phyloP scores from a whole-genome alignment of 179 eudicot species.

The Sideroxylon spinosum region DNA sequence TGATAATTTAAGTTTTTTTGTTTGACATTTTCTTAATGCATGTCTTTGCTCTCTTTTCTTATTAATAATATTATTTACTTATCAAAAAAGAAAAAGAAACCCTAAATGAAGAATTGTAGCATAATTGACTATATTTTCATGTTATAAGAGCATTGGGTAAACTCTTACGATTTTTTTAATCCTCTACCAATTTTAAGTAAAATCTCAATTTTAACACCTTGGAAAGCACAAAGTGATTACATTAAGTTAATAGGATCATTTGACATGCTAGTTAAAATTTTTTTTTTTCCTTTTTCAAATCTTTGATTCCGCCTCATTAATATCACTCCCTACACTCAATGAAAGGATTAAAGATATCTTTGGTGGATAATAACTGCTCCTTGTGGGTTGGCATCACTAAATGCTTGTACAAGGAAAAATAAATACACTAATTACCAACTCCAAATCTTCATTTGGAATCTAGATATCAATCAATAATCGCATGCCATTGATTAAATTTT shows the following conservation, averaged over 20 bases:
- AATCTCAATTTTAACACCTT: too few species aligned
- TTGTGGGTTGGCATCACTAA: conserved; percentile 2
- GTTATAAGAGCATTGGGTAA: too few species aligned
- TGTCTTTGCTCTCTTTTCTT: too few species aligned
- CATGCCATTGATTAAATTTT: neutral
- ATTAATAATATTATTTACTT: too few species aligned
- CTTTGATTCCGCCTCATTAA: neutral
- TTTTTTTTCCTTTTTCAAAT: neutral
- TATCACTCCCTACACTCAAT: neutral
- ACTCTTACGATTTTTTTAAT: too few species aligned
- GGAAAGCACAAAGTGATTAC: conserved; percentile 6
- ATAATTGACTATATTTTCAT: too few species aligned
- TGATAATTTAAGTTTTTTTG: too few species aligned
- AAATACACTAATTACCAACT: neutral
- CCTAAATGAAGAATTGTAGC: too few species aligned
- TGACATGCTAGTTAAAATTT: neutral
- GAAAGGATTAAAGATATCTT: neutral
- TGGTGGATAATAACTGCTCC: neutral
- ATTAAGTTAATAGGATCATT: neutral
- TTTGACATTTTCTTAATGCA: too few species aligned
- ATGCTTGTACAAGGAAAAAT: neutral
- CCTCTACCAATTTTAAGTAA: too few species aligned
- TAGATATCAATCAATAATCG: neutral
- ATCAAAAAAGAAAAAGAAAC: too few species aligned
- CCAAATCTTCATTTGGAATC: neutral